A percentile compares a stretch with the other conserved stretches of the same genome.
Evolutionary conservation across 352 stramenopile species (phyloP).

Genomic region (Phytopythium boreale): DNA sequence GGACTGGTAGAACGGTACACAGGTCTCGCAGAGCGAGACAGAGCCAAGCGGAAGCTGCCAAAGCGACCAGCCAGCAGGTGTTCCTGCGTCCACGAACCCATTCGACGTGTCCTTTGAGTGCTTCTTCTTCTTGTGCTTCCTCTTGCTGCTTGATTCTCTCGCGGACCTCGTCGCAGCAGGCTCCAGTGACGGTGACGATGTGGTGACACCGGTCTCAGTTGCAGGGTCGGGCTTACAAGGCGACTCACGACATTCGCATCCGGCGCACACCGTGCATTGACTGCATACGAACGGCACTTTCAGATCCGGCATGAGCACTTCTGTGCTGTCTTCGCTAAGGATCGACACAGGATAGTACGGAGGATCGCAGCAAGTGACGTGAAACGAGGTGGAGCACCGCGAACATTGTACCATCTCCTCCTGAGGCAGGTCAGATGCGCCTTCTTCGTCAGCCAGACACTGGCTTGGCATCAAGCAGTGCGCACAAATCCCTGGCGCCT

Average conservation of each 20-base stretch:
- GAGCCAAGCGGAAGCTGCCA: conserved; percentile 68
- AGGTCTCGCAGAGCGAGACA: conserved; percentile 60
- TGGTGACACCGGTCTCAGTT: neutral
- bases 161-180: neutral
- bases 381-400: conserved; percentile 50
- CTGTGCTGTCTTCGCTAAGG: conserved; percentile 48
- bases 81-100: neutral
- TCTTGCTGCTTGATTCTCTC: neutral
- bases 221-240: neutral
- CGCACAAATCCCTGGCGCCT: neutral
- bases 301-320: conserved; percentile 57
- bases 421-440: neutral
- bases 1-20: conserved; percentile 55
- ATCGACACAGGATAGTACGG: conserved; percentile 59
- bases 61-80: conserved; percentile 42
- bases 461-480: conserved; percentile 3
- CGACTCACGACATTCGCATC: conserved; percentile 29
- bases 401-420: conserved; percentile 56
- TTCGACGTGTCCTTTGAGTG: neutral
- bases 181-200: neutral
- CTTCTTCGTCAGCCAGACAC: neutral
- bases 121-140: neutral
- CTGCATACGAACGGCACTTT: conserved; percentile 71
- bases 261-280: conserved; percentile 57
- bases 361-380: conserved; percentile 76